phyloP scores from a whole-genome alignment of 1,139 yeast genomes.

The Zygotorulaspora mrakii region DNA sequence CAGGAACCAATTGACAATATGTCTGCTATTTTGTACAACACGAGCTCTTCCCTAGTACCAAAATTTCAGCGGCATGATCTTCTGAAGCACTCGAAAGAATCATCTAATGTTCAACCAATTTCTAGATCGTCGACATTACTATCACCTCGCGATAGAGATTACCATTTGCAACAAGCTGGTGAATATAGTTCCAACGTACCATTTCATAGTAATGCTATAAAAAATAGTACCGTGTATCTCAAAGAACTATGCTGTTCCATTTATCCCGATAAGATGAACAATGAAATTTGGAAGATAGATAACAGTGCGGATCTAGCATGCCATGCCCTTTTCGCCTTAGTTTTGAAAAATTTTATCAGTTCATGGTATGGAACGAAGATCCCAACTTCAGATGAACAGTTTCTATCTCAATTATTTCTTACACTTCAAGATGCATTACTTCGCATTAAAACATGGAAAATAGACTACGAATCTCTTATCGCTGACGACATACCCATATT shows the following conservation, averaged over 20 bases:
- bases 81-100: slow-evolving; percentile 10
- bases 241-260: slow-evolving; percentile 27
- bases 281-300: slow-evolving; percentile 14
- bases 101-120: slow-evolving; percentile 1
- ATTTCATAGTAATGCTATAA: slow-evolving; percentile 19
- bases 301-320: slow-evolving; percentile 19
- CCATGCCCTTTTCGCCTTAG: slow-evolving; percentile 27
- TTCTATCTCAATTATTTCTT: slow-evolving; percentile 21
- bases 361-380: slow-evolving; percentile 35
- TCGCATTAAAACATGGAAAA: slow-evolving; percentile 6
- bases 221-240: slow-evolving; percentile 28
- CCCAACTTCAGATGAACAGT: slow-evolving; percentile 25
- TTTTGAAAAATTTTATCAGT: slow-evolving; percentile 28
- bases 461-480: slow-evolving; percentile 20
- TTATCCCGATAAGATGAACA: slow-evolving; percentile 24
- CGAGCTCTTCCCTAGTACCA: slow-evolving; percentile 30
- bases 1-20: slow-evolving; percentile 10
- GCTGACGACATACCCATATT: slow-evolving; percentile 29
- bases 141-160: not conserved
- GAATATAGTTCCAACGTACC: slow-evolving; percentile 16
- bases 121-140: slow-evolving; percentile 2
- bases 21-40: slow-evolving; percentile 31
- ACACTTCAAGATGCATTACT: slow-evolving; percentile 17
- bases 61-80: slow-evolving; percentile 25
- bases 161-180: not conserved